phyloP scores from a whole-genome alignment of 1,284 basidiomycete species.

The Coniophora puteana region DNA sequence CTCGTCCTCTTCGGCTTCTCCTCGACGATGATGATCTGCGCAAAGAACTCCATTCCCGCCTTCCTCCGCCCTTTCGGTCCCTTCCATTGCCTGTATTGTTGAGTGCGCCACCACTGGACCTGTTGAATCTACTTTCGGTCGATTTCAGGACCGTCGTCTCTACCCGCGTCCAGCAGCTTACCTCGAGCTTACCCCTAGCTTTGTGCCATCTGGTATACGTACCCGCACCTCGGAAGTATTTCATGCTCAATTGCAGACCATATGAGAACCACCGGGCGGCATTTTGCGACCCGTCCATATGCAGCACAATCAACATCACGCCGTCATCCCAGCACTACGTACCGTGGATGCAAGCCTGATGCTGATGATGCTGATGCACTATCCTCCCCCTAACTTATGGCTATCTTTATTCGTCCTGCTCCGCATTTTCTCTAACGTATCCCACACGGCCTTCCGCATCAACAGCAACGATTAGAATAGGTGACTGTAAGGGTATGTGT shows the following conservation, averaged over 20 bases:
- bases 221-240: constrained; percentile 1
- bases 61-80: constrained; percentile 9
- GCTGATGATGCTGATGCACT: background rate
- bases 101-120: no score
- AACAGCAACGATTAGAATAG: constrained; percentile 25
- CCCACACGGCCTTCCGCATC: constrained; percentile 5
- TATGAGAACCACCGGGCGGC: no score
- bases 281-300: no score
- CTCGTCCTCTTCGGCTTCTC: constrained; percentile 10
- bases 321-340: background rate
- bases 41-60: constrained; percentile 15
- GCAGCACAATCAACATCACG: no score
- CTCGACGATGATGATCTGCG: constrained; percentile 29
- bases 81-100: no score
- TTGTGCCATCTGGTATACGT: background rate
- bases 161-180: background rate
- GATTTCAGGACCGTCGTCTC: background rate
- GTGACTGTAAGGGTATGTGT: constrained; percentile 22
- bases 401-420: background rate
- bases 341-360: background rate
- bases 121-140: background rate
- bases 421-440: constrained; percentile 11
- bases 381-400: constrained; percentile 3
- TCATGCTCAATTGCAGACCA: constrained; percentile 18
- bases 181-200: constrained; percentile 2